phyloP scores from a whole-genome alignment of 2,329 filamentous ascomycete species.

The Drechslerella stenobrocha region DNA sequence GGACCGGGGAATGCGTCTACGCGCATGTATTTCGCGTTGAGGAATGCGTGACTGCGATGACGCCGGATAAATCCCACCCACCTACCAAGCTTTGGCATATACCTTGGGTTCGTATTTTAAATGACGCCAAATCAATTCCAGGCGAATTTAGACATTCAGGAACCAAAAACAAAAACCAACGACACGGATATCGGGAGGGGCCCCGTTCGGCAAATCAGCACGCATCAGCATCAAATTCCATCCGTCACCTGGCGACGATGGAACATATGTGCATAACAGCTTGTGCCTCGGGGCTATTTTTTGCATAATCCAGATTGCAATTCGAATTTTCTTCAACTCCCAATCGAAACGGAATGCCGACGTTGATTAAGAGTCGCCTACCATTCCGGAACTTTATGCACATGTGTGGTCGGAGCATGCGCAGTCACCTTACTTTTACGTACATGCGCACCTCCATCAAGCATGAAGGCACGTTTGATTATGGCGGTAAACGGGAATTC shows the following conservation, averaged over 20 bases:
- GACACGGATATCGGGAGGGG: not conserved
- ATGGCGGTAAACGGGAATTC: not conserved
- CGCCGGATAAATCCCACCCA: too few species aligned
- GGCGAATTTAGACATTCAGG: conserved; percentile 3
- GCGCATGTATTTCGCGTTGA: too few species aligned
- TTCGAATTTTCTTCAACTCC: too few species aligned
- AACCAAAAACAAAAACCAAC: not conserved
- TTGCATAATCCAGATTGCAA: too few species aligned
- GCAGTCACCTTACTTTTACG: conserved; percentile 3
- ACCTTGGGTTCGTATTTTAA: too few species aligned
- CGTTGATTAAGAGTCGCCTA: not conserved
- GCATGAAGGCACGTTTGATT: too few species aligned
- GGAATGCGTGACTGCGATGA: too few species aligned
- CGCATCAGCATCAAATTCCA: not conserved
- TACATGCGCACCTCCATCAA: not conserved
- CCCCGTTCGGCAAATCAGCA: not conserved
- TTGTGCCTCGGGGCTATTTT: too few species aligned
- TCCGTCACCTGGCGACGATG: not conserved
- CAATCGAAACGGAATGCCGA: not conserved
- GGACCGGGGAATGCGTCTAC: too few species aligned
- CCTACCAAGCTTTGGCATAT: too few species aligned
- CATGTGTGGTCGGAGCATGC: not conserved
- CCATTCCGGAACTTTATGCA: not conserved
- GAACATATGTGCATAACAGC: not conserved
- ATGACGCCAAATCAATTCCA: too few species aligned